phyloP scores from a whole-genome alignment of 2,329 filamentous ascomycete genomes.

The Cadophora malorum region DNA sequence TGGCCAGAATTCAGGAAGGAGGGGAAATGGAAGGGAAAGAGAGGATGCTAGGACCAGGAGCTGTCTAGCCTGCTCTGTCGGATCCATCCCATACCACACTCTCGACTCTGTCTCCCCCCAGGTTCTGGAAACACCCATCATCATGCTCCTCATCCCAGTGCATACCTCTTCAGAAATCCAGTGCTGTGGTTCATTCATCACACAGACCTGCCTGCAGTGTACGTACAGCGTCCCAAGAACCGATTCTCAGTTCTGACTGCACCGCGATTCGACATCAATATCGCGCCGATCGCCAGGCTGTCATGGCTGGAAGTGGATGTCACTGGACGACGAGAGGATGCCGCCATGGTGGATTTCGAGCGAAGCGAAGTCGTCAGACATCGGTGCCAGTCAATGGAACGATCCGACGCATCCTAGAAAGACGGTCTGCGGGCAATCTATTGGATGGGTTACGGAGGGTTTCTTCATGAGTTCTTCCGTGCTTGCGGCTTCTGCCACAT shows the following conservation, averaged over 20 bases:
- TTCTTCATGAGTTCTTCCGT: background rate
- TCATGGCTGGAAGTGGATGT: background rate
- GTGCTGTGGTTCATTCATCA: slow-evolving; percentile 9
- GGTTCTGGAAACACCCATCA: background rate
- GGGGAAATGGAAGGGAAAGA: background rate
- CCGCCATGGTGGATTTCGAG: slow-evolving; percentile 8
- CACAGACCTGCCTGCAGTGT: background rate
- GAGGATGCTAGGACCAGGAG: background rate
- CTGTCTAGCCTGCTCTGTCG: background rate
- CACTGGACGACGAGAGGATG: background rate
- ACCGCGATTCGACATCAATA: slow-evolving; percentile 11
- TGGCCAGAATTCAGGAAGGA: background rate
- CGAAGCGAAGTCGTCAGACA: background rate
- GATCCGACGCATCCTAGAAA: slow-evolving; percentile 4
- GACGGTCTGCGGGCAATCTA: background rate
- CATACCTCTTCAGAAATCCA: background rate
- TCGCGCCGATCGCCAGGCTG: background rate
- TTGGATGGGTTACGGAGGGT: slow-evolving; percentile 20
- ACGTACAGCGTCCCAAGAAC: slow-evolving; percentile 3
- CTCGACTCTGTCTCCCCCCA: background rate
- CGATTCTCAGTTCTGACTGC: slow-evolving; percentile 19
- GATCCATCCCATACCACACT: background rate
- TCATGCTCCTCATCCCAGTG: background rate
- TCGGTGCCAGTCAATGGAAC: background rate
- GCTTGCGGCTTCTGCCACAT: slow-evolving; percentile 6